Conservation (phyloP, 148 eudicot genomes). For the Nepenthes mirabilis region DNA sequence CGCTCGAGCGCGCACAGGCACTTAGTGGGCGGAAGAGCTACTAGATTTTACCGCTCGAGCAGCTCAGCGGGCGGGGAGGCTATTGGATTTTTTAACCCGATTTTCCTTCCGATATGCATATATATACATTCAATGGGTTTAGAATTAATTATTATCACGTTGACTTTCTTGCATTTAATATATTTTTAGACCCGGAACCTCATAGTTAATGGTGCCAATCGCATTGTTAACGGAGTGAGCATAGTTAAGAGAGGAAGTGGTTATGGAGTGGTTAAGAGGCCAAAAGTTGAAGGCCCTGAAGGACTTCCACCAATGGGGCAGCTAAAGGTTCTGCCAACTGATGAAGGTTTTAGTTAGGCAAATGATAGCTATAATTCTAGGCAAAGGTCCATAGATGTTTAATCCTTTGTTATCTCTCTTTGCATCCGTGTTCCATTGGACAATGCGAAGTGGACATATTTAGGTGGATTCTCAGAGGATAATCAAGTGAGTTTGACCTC, state of each 20-base stretch:
- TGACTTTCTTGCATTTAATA: no score
- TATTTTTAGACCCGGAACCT: no score
- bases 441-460: slow-evolving; percentile 83
- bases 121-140: no score
- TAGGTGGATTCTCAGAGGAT: slow-evolving; percentile 74
- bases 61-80: no score
- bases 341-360: slow-evolving; percentile 97
- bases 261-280: slow-evolving; percentile 26
- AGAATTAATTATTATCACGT: no score
- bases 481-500: slow-evolving; percentile 42
- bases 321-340: slow-evolving; percentile 66
- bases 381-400: slow-evolving; percentile 78
- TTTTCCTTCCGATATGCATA: no score
- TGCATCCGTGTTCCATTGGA: slow-evolving; percentile 88
- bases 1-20: no score
- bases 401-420: slow-evolving; percentile 83
- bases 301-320: slow-evolving; percentile 80
- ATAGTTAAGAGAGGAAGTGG: slow-evolving; percentile 37
- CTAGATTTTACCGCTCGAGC: no score
- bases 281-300: slow-evolving; percentile 17
- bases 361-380: slow-evolving; percentile 67
- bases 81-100: no score
- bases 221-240: slow-evolving; percentile 44
- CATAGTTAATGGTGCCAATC: slow-evolving; percentile 49
- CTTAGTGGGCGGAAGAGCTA: no score